Evolutionary conservation across 2,329 filamentous ascomycete genomes (phyloP).

Genomic region (Fusarium mexicanum): DNA sequence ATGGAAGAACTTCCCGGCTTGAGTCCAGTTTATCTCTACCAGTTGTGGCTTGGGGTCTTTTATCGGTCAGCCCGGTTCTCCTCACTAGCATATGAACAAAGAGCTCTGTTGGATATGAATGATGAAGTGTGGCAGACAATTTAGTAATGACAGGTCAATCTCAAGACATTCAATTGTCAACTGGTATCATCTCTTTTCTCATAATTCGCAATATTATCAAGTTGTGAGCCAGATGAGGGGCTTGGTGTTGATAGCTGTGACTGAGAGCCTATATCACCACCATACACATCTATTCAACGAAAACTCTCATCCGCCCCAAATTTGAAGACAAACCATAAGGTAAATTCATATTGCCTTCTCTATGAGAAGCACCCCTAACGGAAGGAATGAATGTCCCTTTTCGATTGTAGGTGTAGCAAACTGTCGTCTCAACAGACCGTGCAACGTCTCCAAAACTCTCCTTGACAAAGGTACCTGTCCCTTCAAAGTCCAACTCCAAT

Average conservation of each 20-base stretch:
- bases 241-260: too few species aligned
- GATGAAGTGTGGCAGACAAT: neutral
- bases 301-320: fast-evolving
- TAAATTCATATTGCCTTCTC: fast-evolving
- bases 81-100: fast-evolving
- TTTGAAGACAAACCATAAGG: fast-evolving
- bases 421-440: fast-evolving
- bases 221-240: neutral
- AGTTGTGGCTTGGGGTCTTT: neutral
- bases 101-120: neutral
- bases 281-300: neutral
- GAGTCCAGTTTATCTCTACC: neutral
- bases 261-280: too few species aligned
- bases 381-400: fast-evolving
- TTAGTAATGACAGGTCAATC: neutral
- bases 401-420: fast-evolving
- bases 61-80: neutral
- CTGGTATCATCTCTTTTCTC: too few species aligned
- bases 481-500: neutral
- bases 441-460: fast-evolving
- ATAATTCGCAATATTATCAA: too few species aligned
- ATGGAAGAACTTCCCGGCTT: neutral
- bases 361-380: fast-evolving
- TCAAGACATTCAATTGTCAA: too few species aligned
- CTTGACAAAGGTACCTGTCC: fast-evolving